phyloP scores from a whole-genome alignment of 169 alveolate species.

The Plasmodium falciparum region DNA sequence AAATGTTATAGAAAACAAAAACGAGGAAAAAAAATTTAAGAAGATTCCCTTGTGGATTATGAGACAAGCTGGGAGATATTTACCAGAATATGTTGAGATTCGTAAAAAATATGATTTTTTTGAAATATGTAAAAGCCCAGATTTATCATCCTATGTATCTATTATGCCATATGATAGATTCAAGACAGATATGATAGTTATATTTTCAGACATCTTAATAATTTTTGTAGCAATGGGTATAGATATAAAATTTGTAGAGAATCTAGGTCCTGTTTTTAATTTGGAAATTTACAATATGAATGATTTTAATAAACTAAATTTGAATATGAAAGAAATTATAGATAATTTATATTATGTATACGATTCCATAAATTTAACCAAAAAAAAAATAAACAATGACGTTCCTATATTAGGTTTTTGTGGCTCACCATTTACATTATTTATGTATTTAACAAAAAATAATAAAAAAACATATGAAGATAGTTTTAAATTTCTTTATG shows the following conservation, averaged over 20 bases:
- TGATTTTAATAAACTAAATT: conserved; percentile 40
- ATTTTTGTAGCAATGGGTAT: conserved; percentile 83
- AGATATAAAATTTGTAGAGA: conserved; percentile 17
- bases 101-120: conserved; percentile 82
- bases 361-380: conserved; percentile 82
- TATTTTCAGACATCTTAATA: conserved; percentile 89
- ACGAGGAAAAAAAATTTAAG: conserved; percentile 68
- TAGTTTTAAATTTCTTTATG: conserved; percentile 79
- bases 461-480: conserved; percentile 79
- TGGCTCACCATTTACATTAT: conserved; percentile 90
- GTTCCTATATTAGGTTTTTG: conserved; percentile 89
- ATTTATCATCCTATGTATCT: conserved; percentile 87
- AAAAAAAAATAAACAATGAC: conserved; percentile 77
- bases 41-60: conserved; percentile 89
- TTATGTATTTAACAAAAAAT: conserved; percentile 85
- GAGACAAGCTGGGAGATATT: conserved; percentile 92
- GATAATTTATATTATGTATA: conserved; percentile 83
- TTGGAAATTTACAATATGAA: conserved; percentile 25
- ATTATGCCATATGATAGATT: conserved; percentile 87
- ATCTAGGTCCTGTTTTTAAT: conserved; percentile 81
- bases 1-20: conserved; percentile 55
- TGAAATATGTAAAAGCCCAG: conserved; percentile 87
- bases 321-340: conserved; percentile 75
- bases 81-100: conserved; percentile 85
- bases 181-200: conserved; percentile 83